Base-by-base conservation (phyloP, 1,284 basidiomycete species). In the Coniophora puteana region DNA sequence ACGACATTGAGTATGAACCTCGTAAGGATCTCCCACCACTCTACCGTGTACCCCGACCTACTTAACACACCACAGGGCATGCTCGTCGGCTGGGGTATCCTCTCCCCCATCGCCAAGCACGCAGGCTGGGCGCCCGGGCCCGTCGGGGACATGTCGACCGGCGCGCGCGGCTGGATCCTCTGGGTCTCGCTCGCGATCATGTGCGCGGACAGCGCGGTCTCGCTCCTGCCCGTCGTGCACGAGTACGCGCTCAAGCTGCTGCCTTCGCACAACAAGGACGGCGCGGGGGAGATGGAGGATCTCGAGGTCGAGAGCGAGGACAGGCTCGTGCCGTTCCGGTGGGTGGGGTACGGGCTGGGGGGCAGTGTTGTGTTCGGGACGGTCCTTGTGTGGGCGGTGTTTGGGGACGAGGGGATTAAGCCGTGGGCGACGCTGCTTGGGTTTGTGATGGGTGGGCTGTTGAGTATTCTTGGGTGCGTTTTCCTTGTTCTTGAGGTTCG, bases 141-240 rank as follows among this genome's bases (percentile, higher is more conserved):
- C 3, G 89, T 93, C 1, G 79, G 83, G 0, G 88, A 91, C 50
- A 90, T 92, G 72, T 76, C 83, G 2, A 74, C 75, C 43, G 93
- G 93, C 25, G 81, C 91, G 14, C 76, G 92, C 36, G 93, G 91
- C 14, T 94, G 91, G 92, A 93, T 95, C 40, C 74, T 98, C 16
- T 98, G 94, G 94, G 78, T 88, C 14, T 89, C 93, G 1, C 73
- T 98, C 32, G 93, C 94, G 1, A 89, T 97, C 57, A 98, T 98
- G 94, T 86, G 80, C 57, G 80, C 90, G 27, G 95, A 98, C 65
- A 88, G 86, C 42, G 61, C 96, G 45, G 74, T 97, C 14, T 93
- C 91, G 10, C 78, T 96, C 16, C 50, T 89, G 18, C 90, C 91
- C 16, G 78, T 91, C 43, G 64, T 74, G 14, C 60, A 69, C 28